Conservation (phyloP, 2,329 filamentous ascomycete species). For the Xylariaceae sp. region DNA sequence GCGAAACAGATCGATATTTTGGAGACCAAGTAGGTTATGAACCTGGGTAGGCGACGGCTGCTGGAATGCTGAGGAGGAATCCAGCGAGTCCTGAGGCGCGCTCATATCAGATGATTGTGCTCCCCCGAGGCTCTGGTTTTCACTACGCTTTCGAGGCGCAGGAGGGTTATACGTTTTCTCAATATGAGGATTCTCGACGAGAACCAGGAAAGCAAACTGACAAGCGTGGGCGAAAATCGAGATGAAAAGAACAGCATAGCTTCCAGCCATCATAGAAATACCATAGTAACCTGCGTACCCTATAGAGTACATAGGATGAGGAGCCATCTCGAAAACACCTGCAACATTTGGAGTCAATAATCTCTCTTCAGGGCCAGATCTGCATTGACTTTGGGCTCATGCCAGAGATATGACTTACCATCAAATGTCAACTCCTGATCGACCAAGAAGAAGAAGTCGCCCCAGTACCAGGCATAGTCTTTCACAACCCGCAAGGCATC, state of each 20-base stretch:
- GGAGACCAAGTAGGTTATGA: constrained; percentile 81
- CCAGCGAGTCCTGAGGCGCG: constrained; percentile 27
- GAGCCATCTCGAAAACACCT: constrained; percentile 98
- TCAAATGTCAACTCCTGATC: constrained; percentile 98
- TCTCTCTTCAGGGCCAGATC: no score
- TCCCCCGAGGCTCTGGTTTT: constrained; percentile 27
- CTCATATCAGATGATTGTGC: constrained; percentile 23
- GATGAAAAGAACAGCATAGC: constrained; percentile 96
- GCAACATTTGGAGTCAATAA: no score
- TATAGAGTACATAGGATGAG: constrained; percentile 98
- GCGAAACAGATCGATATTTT: constrained; percentile 87
- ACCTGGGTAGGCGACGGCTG: constrained; percentile 65
- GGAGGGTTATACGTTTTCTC: constrained; percentile 97
- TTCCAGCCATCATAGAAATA: constrained; percentile 96
- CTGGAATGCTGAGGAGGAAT: constrained; percentile 29
- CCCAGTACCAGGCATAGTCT: constrained; percentile 99
- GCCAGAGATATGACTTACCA: no score
- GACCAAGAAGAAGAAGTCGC: constrained; percentile 98
- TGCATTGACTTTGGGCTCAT: no score
- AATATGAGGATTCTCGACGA: constrained; percentile 97
- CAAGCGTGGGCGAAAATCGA: constrained; percentile 93
- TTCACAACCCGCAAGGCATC: constrained; percentile 98
- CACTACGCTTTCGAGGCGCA: constrained; percentile 67
- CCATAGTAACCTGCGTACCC: constrained; percentile 98
- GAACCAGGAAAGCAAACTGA: constrained; percentile 89